These are phyloP conservation scores for Yamadazyma siamensis DNA, from an alignment of 1,139 yeast genomes.

Conservation along the genomic window DNA sequence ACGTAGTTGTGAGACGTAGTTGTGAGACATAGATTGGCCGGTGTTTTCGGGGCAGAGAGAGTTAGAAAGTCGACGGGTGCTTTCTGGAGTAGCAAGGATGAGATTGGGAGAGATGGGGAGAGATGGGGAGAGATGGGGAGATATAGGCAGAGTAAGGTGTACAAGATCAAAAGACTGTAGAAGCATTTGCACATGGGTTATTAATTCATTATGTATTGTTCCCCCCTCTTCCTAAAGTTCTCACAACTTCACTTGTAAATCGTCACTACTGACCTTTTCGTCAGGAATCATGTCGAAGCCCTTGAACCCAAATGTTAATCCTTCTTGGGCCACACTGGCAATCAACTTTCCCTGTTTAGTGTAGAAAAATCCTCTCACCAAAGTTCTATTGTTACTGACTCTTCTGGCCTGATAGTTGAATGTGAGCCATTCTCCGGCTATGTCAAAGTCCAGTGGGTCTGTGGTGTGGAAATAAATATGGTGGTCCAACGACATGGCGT, in stretches of 20 bases:
- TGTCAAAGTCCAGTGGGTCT: constrained; percentile 26
- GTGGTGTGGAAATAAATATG: constrained; percentile 41
- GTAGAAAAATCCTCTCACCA: constrained; percentile 38
- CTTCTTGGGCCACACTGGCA: constrained; percentile 46
- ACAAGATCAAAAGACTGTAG: too few species aligned
- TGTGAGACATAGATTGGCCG: too few species aligned
- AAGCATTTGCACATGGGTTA: too few species aligned
- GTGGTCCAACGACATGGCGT: constrained; percentile 49
- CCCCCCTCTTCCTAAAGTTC: not conserved
- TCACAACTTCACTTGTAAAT: constrained; percentile 11
- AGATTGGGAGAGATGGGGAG: too few species aligned
- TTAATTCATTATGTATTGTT: too few species aligned
- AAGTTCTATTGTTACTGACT: constrained; percentile 32
- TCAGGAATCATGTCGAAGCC: constrained; percentile 16
- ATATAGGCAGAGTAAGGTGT: too few species aligned
- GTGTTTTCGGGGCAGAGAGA: too few species aligned
- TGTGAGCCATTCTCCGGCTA: constrained; percentile 39
- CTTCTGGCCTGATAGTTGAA: constrained; percentile 37
- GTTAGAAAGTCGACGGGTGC: too few species aligned
- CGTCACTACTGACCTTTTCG: constrained; percentile 10
- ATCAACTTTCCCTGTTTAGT: constrained; percentile 32
- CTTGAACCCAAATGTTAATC: constrained; percentile 27
- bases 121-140: too few species aligned
- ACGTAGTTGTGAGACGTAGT: not conserved
- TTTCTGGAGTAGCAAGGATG: too few species aligned